phyloP scores from a whole-genome alignment of 1,284 basidiomycete species.

The Dichomitus squalens region DNA sequence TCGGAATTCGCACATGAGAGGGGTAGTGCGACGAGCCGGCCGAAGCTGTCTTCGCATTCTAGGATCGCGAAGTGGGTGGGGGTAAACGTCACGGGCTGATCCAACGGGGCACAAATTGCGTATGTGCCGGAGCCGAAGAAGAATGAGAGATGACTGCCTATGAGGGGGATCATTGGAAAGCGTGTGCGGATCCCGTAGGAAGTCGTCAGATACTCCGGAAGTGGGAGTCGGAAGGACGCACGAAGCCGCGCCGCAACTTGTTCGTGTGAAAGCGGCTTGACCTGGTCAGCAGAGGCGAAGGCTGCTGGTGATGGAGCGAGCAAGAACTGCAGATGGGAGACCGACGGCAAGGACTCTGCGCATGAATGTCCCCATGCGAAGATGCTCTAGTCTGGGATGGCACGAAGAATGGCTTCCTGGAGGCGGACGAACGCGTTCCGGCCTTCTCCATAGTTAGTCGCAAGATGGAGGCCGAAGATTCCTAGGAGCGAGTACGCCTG shows the following conservation, averaged over 20 bases:
- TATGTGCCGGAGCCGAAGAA: not conserved
- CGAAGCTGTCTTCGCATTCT: not conserved
- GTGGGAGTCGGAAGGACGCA: not conserved
- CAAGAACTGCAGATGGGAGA: not conserved
- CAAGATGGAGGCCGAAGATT: not conserved
- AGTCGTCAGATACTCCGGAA: not conserved
- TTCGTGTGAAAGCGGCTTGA: not conserved
- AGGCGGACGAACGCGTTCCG: slow-evolving; percentile 1
- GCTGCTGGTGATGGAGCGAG: not conserved
- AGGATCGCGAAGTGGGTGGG: not conserved
- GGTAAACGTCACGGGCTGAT: not conserved
- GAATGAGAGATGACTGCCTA: not conserved
- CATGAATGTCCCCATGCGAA: not conserved
- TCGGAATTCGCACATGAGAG: not conserved
- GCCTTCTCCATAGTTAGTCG: slow-evolving; percentile 7
- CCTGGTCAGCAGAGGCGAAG: not conserved
- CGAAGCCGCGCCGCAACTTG: not conserved
- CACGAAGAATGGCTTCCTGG: slow-evolving; percentile 4
- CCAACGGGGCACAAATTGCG: not conserved
- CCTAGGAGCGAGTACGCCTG: slow-evolving; percentile 8
- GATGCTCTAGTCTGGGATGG: slow-evolving; percentile 1
- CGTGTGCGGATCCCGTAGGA: not conserved
- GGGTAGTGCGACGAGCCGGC: not conserved
- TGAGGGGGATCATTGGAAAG: not conserved
- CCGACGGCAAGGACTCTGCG: not conserved